Base-by-base conservation (phyloP, 2,329 filamentous ascomycete species). In the Hypomyces perniciosus region DNA sequence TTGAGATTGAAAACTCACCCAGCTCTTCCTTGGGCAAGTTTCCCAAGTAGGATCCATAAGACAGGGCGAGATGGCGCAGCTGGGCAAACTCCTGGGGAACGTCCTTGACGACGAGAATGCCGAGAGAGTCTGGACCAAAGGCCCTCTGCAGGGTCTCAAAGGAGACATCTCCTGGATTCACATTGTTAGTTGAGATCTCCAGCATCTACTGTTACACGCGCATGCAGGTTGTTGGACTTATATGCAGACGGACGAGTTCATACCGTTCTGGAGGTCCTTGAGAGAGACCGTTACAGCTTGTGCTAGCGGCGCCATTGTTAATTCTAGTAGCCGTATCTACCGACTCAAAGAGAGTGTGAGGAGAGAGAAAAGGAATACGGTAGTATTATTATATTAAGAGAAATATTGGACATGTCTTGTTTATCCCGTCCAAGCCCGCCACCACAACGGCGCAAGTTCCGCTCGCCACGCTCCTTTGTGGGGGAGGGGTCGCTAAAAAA, bases 91-190 rank as follows among this genome's bases (percentile, higher is more conserved):
- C 75, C 5, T 76, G 56, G 0, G 90, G 88, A 0, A 97, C 80
- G 64, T 90, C 88, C 65, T 87, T 90, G 44, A 99, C 91, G n/a
- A 97, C 74, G 50, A 99, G 85, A 47, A 99, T 96, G 0, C 93
- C 93, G 9, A 97, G 75, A 2, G 90, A 96, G 28, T 88, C 83
- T 1, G 91, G 90, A 0, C 93, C 93, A 65, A 99, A 97, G 0
- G 93, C 93, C 59, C 86, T 70, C 60, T 88, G 80, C 8, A 93
- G 76, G 0, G 80, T 79, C 50, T 81, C 77, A 47, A 89, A 85
- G 1, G 85, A 76, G 42, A 92, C 76, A 51, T 77, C 79, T 20
- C 82, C 86, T 88, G 56, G 39, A 48, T 35, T 35, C 44, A 13
- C 7, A 9, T 12, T 12, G 10, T 12, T 35, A 44, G 5, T 30